Base-by-base conservation (phyloP, 768 basidiomycete species). In the Myochromella boudieri region DNA sequence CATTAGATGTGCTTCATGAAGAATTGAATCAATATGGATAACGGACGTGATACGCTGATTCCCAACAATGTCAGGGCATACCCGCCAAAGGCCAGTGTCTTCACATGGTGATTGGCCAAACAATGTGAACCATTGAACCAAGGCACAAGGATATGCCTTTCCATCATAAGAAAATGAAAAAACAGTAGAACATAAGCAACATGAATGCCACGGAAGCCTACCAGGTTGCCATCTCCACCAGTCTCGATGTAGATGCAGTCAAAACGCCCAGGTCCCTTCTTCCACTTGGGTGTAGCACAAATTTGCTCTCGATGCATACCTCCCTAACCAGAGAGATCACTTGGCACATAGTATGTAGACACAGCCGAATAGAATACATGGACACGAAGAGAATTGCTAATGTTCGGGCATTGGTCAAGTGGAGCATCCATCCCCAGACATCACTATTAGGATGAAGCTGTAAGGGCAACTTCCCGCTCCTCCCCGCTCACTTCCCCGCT, bases 1-100 rank as follows among this genome's bases (percentile, higher is more conserved):
- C 7, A 48, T 32, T 12, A 48, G 28, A 18, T 48, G 39, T 6
- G 46, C 46, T 1, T 21, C 21, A 17, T 32, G 40, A 26, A 41
- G 15, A 15, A 48, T 27, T 1, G 18, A 32, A 28, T 42, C 46
- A 20, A 34, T 12, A 15, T 42, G 46, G 20, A 48, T 27, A 24
- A 48, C 17, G 1, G 20, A 33, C 3, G 24, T 24, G 7, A 33
- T 1, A 10, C 31, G 46, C 1, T 20, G 21, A 4, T 31, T 31
- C 11, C 20, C 3, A 1, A 17, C 12, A 22, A 14, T 10, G 14
- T 48, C 46, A 3, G 46, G 46, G 3, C 42, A 3, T 15, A 62
- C 57, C 34, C 51, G 41, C 55, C 55, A 60, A 58, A 60, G 56
- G 3, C 59, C 54, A 1, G 57, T 65, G 6, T 43, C 18, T 6